Base-by-base conservation (phyloP, 441 rosid species). In the Jatropha podagrica region DNA sequence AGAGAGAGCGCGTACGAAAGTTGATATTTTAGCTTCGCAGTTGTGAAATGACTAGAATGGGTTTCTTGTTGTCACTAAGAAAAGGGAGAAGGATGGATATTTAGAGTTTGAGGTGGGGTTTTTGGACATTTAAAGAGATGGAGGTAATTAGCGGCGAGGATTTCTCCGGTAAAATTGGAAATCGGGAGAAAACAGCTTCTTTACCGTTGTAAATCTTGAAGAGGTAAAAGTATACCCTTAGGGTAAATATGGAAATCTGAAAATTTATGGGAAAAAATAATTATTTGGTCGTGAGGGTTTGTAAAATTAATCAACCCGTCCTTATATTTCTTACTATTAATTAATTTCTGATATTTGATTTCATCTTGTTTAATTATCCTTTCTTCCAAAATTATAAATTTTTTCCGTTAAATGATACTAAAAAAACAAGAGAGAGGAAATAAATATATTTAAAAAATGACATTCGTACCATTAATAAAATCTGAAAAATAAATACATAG, bases 31-130 rank as follows among this genome's bases (percentile, higher is more conserved):
- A 2, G 42, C 27, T 55, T 72, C 11, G 2, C 3, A 65, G 32
- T 13, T 7, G 0, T 5, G 46, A 75, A 81, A 76, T 78, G 78
- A 83, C 90, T 13, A 59, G 40, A 72, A 0, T 73, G 20, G 74
- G 83, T 77, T 42, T 49, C 3, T 58, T 7, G 11, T 41, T 14
- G 51, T 51, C 10, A 42, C 0, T 10, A n/a, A n/a, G 58, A 42
- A n/a, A 23, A 44, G 44, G 26, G 44, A 32, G 41, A 23, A 10
- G 2, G 17, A 14, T 23, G 32, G 11, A 72, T 4, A 44, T 18
- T 32, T 17, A 0, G 13, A 9, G 20, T 3, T 3, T 11, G 61
- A 9, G 8, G 7, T 26, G 68, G 77, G 73, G 72, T 0, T 38
- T 44, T 59, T 18, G 82, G 60, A 75, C 72, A 60, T 68, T 78